These are phyloP conservation scores for Articulospora tetracladia DNA, from an alignment of 495 filamentous ascomycete species.

Conservation along the genomic window DNA sequence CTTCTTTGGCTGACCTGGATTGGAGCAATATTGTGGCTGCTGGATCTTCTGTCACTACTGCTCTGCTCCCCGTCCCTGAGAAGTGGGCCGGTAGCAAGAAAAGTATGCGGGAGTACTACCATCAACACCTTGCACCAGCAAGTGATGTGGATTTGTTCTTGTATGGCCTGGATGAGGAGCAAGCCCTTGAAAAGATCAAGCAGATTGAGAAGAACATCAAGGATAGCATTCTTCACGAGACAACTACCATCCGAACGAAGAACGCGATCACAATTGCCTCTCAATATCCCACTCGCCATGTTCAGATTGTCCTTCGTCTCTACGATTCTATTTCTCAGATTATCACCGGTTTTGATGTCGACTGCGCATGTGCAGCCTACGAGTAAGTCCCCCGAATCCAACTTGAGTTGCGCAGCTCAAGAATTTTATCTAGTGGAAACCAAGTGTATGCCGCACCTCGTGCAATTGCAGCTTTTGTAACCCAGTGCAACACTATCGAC, in stretches of 20 bases:
- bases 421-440: constrained; percentile 38
- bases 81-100: constrained; percentile 61
- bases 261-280: constrained; percentile 80
- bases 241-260: constrained; percentile 73
- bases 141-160: constrained; percentile 85
- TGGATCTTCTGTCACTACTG: constrained; percentile 72
- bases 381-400: constrained; percentile 31
- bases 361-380: constrained; percentile 75
- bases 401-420: background rate
- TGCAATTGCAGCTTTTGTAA: constrained; percentile 68
- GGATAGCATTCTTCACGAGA: constrained; percentile 70
- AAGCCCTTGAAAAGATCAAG: constrained; percentile 77
- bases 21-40: constrained; percentile 60
- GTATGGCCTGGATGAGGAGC: constrained; percentile 67
- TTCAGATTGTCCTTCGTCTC: constrained; percentile 79
- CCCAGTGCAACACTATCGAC: constrained; percentile 76
- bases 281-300: constrained; percentile 77
- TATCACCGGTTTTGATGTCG: constrained; percentile 80
- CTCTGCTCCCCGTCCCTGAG: constrained; percentile 66
- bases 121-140: constrained; percentile 73
- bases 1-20: constrained; percentile 55
- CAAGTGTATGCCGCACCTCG: constrained; percentile 72
- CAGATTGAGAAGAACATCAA: constrained; percentile 67
- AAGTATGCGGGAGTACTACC: constrained; percentile 66
- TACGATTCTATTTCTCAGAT: constrained; percentile 80